phyloP scores from a whole-genome alignment of 306 rosid genomes.

The Cucurbita maxima region DNA sequence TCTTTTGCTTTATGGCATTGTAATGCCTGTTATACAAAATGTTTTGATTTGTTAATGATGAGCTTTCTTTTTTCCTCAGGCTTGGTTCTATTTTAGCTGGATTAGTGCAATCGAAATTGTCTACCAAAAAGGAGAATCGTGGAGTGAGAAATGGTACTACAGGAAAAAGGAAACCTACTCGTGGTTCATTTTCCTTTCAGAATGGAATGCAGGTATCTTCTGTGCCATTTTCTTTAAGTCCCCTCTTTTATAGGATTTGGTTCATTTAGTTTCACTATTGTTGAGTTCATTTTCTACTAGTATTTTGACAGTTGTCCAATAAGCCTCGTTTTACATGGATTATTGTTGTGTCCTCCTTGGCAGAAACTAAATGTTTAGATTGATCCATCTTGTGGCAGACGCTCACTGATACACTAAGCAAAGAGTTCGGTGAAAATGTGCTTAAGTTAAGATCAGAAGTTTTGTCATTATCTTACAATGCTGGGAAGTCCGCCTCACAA shows the following conservation, averaged over 20 bases:
- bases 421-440: constrained; percentile 52
- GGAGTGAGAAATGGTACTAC: constrained; percentile 22
- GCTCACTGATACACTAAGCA: constrained; percentile 59
- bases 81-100: constrained; percentile 83
- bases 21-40: neutral
- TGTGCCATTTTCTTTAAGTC: neutral
- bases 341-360: neutral
- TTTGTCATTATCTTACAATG: constrained; percentile 59
- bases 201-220: constrained; percentile 86
- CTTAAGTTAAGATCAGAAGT: constrained; percentile 57
- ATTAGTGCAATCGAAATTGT: constrained; percentile 43
- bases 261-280: neutral
- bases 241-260: neutral
- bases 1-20: neutral
- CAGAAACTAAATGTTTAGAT: neutral
- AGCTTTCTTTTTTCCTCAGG: constrained; percentile 28
- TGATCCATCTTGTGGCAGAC: constrained; percentile 45
- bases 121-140: constrained; percentile 36
- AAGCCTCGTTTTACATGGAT: neutral
- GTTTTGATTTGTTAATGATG: neutral
- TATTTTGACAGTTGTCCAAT: neutral
- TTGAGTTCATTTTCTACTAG: neutral
- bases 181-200: constrained; percentile 81
- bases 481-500: constrained; percentile 30
- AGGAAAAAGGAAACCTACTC: constrained; percentile 33